Conservation (phyloP, 495 filamentous ascomycete species). For the Geoglossum glabrum region DNA sequence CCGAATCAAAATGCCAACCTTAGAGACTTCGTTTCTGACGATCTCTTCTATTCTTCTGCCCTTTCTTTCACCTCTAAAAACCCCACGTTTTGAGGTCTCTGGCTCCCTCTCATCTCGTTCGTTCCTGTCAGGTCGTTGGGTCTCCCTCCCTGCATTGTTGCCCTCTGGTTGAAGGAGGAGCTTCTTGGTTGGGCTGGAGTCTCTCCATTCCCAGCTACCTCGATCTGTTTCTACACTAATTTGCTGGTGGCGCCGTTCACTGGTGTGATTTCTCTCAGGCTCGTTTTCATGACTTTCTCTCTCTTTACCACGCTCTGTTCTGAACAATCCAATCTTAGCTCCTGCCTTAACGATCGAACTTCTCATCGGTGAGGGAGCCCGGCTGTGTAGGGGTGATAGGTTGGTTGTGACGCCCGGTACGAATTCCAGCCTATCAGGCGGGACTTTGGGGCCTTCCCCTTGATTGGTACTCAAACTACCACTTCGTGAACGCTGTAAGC, state of each 20-base stretch:
- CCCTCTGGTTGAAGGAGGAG: neutral
- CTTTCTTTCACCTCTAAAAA: conserved; percentile 28
- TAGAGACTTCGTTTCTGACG: conserved; percentile 35
- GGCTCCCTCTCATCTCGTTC: neutral
- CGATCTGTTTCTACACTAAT: neutral
- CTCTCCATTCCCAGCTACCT: neutral
- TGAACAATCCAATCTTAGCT: neutral
- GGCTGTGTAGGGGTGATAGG: conserved; percentile 31
- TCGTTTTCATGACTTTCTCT: neutral
- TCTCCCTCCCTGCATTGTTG: neutral
- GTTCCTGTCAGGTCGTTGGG: neutral
- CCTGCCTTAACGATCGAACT: conserved; percentile 10
- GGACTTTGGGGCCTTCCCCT: neutral
- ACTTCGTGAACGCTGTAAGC: neutral
- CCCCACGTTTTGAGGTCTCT: conserved; percentile 12
- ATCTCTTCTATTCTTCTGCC: conserved; percentile 31
- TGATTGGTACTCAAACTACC: neutral
- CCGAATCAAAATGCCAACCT: conserved; percentile 34
- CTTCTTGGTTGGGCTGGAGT: neutral
- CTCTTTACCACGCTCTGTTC: neutral
- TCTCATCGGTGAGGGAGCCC: conserved; percentile 30
- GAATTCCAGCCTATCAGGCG: neutral
- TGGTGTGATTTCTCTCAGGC: neutral
- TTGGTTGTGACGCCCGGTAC: conserved; percentile 38
- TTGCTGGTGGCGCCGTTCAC: neutral